Evolutionary conservation across 208 protist species (phyloP), one percentile per base, ranked within the genome.

Genomic region (Angomonas deanei): DNA sequence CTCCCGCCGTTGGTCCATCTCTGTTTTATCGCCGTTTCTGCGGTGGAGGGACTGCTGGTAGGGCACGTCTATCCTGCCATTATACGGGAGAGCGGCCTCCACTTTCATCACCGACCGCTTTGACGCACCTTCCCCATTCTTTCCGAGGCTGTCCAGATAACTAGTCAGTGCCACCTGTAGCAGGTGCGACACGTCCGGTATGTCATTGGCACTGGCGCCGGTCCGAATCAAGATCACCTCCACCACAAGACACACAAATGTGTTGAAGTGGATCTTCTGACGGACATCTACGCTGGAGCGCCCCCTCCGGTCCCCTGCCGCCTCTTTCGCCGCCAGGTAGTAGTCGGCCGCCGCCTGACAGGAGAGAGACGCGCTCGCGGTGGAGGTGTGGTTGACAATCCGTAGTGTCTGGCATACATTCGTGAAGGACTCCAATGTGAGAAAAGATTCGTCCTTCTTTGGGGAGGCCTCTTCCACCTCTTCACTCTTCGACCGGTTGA

Each of bases 21-120:
- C 52, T 2, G 33, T 50, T 5, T 55, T 50, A 21, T 21, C 57
- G 56, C 27, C 15, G 53, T 10, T 46, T 60, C 49, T 28, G 17
- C 46, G 36, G 2, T 66, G 50, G 8, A 86, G 32, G 10, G 72
- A 67, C 31, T 69, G 67, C 13, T 61, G 48, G 39, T 82, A 86
- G 13, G 80, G 80, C 31, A 86, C 80, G 53, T 86, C 80, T 49
- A 76, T 66, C 5, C 65, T 50, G 24, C 71, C 65, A 33, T 81
- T 82, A 56, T 86, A 70, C 2, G 75, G 75, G 10, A 76, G 36
- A 0, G 61, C n/a, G 31, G 17, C 55, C 13, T 32, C 42, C 42
- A 10, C 8, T 50, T 19, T 13, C 19, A 26, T 19, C 42, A 3
- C 19, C 42, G 17, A 4, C 5, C 8, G 19, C 42, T 26, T n/a